phyloP scores from a whole-genome alignment of 306 rosid genomes.

The Purshia tridentata region DNA sequence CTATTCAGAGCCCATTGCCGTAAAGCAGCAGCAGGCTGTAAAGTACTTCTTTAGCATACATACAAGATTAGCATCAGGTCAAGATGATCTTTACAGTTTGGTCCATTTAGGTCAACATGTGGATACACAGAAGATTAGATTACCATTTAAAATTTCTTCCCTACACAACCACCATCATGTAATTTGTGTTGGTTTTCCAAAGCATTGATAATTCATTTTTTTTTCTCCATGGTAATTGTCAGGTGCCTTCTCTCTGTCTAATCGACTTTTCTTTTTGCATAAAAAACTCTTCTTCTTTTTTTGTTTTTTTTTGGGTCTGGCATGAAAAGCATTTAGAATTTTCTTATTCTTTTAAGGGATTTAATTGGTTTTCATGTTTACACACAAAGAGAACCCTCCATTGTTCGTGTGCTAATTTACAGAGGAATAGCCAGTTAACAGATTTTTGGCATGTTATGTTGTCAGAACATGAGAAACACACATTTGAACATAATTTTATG shows the following conservation, averaged over 20 bases:
- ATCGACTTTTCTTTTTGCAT: neutral
- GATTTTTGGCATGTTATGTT: neutral
- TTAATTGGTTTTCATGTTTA: too few species aligned
- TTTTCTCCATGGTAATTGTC: constrained; percentile 7
- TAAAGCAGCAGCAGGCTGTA: neutral
- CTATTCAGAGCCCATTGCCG: neutral
- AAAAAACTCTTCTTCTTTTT: too few species aligned
- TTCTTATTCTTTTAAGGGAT: too few species aligned
- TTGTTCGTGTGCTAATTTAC: too few species aligned
- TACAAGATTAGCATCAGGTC: neutral
- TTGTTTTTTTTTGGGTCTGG: too few species aligned
- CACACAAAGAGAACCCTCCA: too few species aligned
- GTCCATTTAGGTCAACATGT: neutral
- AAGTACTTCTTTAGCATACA: neutral
- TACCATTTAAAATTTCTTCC: neutral
- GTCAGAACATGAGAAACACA: neutral
- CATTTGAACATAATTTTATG: neutral
- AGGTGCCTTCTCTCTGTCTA: neutral
- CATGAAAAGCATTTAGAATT: too few species aligned
- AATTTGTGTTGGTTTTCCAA: constrained; percentile 6
- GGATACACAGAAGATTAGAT: constrained; percentile 4
- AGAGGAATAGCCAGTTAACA: too few species aligned
- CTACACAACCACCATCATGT: constrained; percentile 10
- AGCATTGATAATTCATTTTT: constrained; percentile 11
- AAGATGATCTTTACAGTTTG: neutral